A percentile compares a stretch with the other conserved stretches of the same genome.
phyloP scores from a whole-genome alignment of 1,284 basidiomycete species.

The Microbotryomycetes sp. region DNA sequence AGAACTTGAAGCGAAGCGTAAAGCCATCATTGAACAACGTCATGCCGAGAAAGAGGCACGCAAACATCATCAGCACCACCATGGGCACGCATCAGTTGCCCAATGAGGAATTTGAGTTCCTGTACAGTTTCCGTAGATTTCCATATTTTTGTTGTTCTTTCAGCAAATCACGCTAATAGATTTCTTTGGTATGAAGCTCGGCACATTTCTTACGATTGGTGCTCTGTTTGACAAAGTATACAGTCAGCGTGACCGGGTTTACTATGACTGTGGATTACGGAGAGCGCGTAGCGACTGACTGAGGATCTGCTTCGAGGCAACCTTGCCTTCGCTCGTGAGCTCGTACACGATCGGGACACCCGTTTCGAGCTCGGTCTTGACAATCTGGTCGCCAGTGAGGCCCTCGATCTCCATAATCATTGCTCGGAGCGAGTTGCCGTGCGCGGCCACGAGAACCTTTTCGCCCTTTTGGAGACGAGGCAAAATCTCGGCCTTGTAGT shows the following conservation, averaged over 20 bases:
- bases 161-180: no score
- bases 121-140: no score
- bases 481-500: slow-evolving; percentile 43
- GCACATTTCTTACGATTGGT: no score
- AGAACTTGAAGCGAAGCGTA: slow-evolving; percentile 1
- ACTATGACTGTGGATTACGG: no score
- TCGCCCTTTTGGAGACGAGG: slow-evolving; percentile 42
- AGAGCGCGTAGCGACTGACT: no score
- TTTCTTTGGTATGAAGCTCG: no score
- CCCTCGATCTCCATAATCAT: slow-evolving; percentile 44
- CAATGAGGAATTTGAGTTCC: no score
- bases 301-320: slow-evolving; percentile 31
- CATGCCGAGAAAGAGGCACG: slow-evolving; percentile 6
- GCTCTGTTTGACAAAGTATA: no score
- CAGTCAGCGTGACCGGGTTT: no score
- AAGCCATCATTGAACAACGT: not conserved
- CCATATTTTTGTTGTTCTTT: no score
- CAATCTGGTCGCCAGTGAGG: slow-evolving; percentile 42
- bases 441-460: slow-evolving; percentile 44
- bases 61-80: not conserved
- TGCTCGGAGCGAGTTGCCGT: slow-evolving; percentile 43
- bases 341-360: slow-evolving; percentile 46
- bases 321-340: slow-evolving; percentile 34
- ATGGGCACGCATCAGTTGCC: not conserved
- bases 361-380: slow-evolving; percentile 43